Conservation (phyloP, 1,284 basidiomycete genomes). For the Schizopora paradoxa region DNA sequence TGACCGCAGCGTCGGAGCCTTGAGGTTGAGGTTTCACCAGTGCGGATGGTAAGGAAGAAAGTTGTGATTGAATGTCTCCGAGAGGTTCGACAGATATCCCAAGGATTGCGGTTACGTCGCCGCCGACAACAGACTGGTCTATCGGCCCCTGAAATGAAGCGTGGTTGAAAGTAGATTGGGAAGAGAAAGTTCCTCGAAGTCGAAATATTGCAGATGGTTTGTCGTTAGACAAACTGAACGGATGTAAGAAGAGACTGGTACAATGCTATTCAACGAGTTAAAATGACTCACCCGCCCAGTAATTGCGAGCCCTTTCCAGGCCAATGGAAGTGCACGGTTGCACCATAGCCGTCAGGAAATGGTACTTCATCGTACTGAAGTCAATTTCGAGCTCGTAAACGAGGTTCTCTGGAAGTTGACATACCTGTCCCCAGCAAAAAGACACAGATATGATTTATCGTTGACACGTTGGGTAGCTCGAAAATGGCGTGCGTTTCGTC, state of each 20-base stretch:
- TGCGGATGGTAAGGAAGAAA: conserved; percentile 41
- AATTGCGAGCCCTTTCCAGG: conserved; percentile 86
- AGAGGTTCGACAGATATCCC: conserved; percentile 71
- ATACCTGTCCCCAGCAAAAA: conserved; percentile 80
- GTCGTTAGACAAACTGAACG: conserved; percentile 75
- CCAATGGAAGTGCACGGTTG: conserved; percentile 87
- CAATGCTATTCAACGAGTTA: background rate
- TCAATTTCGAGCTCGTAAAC: background rate
- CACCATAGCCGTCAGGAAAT: conserved; percentile 86
- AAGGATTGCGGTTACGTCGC: conserved; percentile 58
- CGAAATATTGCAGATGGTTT: conserved; percentile 93
- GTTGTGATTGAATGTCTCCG: conserved; percentile 47
- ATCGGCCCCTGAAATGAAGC: conserved; percentile 41
- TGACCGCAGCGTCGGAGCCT: conserved; percentile 31
- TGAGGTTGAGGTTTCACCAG: conserved; percentile 23
- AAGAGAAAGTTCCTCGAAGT: conserved; percentile 62
- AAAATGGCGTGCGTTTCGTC: conserved; percentile 86
- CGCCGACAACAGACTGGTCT: background rate
- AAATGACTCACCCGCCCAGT: conserved; percentile 71
- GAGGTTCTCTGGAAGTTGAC: conserved; percentile 23
- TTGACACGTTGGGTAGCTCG: conserved; percentile 67
- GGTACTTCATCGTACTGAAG: conserved; percentile 44
- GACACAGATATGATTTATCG: conserved; percentile 87
- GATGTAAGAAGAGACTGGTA: conserved; percentile 2
- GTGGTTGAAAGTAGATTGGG: conserved; percentile 42